These are phyloP conservation scores for Alternaria sp. DNA, from an alignment of 2,329 filamentous ascomycete species.

Conservation along the genomic window DNA sequence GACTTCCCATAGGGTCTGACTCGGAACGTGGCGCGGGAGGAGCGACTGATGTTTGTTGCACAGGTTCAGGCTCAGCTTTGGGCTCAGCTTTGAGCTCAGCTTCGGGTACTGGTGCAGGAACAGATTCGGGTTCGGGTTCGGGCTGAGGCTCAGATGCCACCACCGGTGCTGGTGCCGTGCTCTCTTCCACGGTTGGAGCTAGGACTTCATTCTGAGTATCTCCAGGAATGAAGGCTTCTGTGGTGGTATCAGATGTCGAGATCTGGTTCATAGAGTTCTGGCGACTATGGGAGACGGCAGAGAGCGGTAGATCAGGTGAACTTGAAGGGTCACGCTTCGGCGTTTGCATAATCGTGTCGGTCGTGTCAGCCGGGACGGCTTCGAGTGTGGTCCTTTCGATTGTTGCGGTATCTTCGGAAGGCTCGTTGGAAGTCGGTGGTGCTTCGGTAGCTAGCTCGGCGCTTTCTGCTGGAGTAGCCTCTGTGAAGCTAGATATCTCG, in stretches of 20 bases:
- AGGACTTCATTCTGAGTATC: slow-evolving; percentile 11
- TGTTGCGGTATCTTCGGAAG: slow-evolving; percentile 12
- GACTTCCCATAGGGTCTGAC: slow-evolving; percentile 57
- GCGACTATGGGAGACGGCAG: slow-evolving; percentile 48
- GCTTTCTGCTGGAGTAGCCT: background rate
- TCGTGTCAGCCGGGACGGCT: slow-evolving; percentile 10
- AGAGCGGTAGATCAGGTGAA: slow-evolving; percentile 55
- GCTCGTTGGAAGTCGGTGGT: slow-evolving; percentile 14
- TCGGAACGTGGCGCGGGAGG: slow-evolving; percentile 40
- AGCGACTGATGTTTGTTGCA: slow-evolving; percentile 18
- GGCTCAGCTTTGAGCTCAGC: background rate
- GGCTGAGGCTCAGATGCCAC: background rate
- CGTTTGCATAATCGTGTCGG: slow-evolving; percentile 12
- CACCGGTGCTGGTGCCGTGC: slow-evolving; percentile 8
- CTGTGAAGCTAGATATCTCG: slow-evolving; percentile 22
- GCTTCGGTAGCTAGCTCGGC: slow-evolving; percentile 10
- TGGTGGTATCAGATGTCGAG: slow-evolving; percentile 27
- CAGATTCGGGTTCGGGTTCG: slow-evolving; percentile 8
- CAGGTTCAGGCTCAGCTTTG: slow-evolving; percentile 1
- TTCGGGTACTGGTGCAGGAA: slow-evolving; percentile 1
- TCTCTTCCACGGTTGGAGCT: slow-evolving; percentile 8
- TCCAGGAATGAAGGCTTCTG: slow-evolving; percentile 11
- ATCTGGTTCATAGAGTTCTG: slow-evolving; percentile 46
- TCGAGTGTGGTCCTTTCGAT: slow-evolving; percentile 12
- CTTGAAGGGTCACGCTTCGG: slow-evolving; percentile 47